Conservation (phyloP, 371 early-diverging fungal species). For the Apophysomyces ossiformis region DNA sequence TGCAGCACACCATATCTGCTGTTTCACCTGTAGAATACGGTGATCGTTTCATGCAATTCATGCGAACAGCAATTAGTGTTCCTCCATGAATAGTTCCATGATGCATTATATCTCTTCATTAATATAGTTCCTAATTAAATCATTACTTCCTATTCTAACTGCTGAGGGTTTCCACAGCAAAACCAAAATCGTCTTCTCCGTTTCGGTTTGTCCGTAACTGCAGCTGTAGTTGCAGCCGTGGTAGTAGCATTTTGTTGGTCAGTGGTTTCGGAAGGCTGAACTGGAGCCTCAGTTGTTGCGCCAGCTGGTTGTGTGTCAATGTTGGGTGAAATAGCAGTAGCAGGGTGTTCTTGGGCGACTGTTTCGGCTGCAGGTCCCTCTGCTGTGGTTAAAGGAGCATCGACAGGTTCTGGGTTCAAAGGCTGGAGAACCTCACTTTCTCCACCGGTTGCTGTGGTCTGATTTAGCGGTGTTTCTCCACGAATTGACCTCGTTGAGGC, state of each 20-base stretch:
- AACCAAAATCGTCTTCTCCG: constrained; percentile 19
- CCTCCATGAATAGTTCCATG: background rate
- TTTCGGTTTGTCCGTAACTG: background rate
- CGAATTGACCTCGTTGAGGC: background rate
- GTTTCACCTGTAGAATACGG: constrained; percentile 13
- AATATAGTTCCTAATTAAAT: no score
- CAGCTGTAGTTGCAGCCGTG: background rate
- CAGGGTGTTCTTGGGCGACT: background rate
- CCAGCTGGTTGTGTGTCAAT: background rate
- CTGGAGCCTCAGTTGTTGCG: constrained; percentile 11
- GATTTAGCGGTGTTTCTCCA: background rate
- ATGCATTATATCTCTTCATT: background rate
- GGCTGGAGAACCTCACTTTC: background rate
- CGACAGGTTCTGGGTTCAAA: background rate
- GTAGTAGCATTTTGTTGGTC: background rate
- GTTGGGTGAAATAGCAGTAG: background rate
- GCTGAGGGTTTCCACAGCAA: constrained; percentile 14
- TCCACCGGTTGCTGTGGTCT: background rate
- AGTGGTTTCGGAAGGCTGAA: background rate
- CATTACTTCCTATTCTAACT: background rate
- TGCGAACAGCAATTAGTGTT: background rate
- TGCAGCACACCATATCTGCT: constrained; percentile 9
- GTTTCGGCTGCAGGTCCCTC: constrained; percentile 9
- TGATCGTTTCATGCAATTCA: constrained; percentile 14
- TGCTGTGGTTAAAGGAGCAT: constrained; percentile 11